Percentiles rank a stretch among this genome's conserved stretches.
phyloP scores from a whole-genome alignment of 257 asterid species.

The Penstemon davidsonii region DNA sequence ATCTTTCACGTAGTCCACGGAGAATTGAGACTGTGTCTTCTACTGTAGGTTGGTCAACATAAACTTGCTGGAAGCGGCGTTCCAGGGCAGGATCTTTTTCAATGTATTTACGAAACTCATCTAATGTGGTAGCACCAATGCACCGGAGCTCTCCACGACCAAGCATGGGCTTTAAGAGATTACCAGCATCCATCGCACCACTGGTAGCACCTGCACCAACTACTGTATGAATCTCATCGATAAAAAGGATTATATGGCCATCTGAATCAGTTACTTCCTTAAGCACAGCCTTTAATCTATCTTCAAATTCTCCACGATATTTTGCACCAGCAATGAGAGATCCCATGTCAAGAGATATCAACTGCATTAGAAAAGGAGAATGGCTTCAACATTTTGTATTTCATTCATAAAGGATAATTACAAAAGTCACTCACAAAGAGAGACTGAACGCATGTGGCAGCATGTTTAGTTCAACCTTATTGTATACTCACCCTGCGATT shows the following conservation, averaged over 20 bases:
- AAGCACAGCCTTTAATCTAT: constrained; percentile 88
- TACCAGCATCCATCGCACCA: constrained; percentile 99
- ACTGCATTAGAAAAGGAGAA: constrained; percentile 46
- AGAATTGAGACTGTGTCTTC: constrained; percentile 89
- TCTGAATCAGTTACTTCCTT: constrained; percentile 95
- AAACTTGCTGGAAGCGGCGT: constrained; percentile 97
- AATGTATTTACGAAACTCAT: constrained; percentile 88
- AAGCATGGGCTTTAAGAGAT: constrained; percentile 96
- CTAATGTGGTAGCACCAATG: constrained; percentile 95
- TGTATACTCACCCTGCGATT: constrained; percentile 73
- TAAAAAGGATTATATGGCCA: constrained; percentile 85
- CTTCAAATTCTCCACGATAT: constrained; percentile 97
- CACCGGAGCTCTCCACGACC: constrained; percentile 98
- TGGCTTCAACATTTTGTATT: constrained; percentile 4
- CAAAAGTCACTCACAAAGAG: no score
- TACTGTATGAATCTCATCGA: constrained; percentile 96
- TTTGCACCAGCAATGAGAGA: constrained; percentile 97
- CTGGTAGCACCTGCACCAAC: constrained; percentile 99
- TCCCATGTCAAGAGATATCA: constrained; percentile 98
- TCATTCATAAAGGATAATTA: not conserved
- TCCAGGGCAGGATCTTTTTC: constrained; percentile 95
- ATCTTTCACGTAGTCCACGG: constrained; percentile 93
- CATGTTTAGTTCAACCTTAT: not conserved
- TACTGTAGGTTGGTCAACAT: constrained; percentile 88
- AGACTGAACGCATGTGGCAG: not conserved